Conservation (phyloP, 1,284 basidiomycete genomes). For the Ganoderma lucidum region DNA sequence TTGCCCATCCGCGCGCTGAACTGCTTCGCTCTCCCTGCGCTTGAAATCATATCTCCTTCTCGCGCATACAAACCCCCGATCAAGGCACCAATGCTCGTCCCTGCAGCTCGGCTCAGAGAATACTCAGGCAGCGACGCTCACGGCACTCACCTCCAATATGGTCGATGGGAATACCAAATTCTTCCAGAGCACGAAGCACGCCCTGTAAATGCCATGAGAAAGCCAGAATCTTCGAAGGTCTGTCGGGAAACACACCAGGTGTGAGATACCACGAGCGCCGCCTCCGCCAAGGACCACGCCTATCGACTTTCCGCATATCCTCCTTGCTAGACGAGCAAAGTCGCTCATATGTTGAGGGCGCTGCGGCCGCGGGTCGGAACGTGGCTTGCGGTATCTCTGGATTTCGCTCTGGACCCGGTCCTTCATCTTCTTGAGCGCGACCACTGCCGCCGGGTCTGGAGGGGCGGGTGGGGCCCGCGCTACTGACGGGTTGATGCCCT, state of each 20-base stretch:
- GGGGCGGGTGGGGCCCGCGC: constrained; percentile 62
- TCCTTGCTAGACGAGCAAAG: constrained; percentile 90
- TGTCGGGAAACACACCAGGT: constrained; percentile 68
- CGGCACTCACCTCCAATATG: constrained; percentile 74
- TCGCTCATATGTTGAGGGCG: constrained; percentile 87
- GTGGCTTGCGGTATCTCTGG: constrained; percentile 82
- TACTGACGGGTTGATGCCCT: constrained; percentile 73
- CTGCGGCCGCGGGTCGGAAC: constrained; percentile 76
- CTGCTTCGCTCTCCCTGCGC: constrained; percentile 87
- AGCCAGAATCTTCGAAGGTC: constrained; percentile 14
- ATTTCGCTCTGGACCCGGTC: constrained; percentile 91
- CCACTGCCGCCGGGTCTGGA: constrained; percentile 90
- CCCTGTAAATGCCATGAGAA: constrained; percentile 57
- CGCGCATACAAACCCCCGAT: constrained; percentile 97
- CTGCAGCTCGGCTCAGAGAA: constrained; percentile 42
- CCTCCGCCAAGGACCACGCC: constrained; percentile 96
- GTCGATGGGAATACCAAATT: constrained; percentile 93
- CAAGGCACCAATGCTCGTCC: constrained; percentile 92
- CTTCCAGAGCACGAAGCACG: constrained; percentile 90
- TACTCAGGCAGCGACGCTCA: not conserved
- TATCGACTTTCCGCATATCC: constrained; percentile 93
- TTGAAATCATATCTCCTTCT: constrained; percentile 91
- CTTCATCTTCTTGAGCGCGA: constrained; percentile 90
- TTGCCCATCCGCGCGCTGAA: constrained; percentile 94
- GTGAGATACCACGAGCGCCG: constrained; percentile 94